Percentiles rank a stretch among this genome's conserved stretches.
These are phyloP conservation scores for Cryptococcus sp. DNA, from an alignment of 1,284 basidiomycete genomes.

Conservation along the genomic window DNA sequence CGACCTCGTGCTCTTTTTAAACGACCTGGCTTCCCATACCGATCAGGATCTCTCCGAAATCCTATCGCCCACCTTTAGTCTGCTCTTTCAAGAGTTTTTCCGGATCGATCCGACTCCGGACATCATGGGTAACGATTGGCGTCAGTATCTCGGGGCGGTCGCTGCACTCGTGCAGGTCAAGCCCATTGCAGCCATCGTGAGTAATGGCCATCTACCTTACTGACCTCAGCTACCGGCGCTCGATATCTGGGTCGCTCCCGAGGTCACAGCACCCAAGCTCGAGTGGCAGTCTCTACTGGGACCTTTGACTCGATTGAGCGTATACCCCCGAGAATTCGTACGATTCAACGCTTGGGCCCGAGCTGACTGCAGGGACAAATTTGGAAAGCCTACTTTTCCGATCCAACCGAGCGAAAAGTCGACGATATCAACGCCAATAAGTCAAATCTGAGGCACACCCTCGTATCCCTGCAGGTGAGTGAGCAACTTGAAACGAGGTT, in stretches of 20 bases:
- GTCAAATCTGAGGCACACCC: conserved; percentile 70
- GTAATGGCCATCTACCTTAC: conserved; percentile 51
- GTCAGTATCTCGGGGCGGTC: conserved; percentile 75
- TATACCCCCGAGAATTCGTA: conserved; percentile 84
- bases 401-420: conserved; percentile 66
- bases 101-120: conserved; percentile 39
- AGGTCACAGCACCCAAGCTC: conserved; percentile 41
- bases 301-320: conserved; percentile 70
- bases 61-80: conserved; percentile 46
- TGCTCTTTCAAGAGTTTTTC: conserved; percentile 48
- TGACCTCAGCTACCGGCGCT: conserved; percentile 41
- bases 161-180: conserved; percentile 53
- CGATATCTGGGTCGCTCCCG: conserved; percentile 41
- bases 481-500: background rate
- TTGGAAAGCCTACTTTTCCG: conserved; percentile 72
- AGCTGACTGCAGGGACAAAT: conserved; percentile 61
- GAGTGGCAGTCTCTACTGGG: conserved; percentile 68
- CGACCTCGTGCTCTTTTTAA: conserved; percentile 48
- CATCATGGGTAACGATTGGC: conserved; percentile 58
- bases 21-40: conserved; percentile 49
- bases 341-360: conserved; percentile 37
- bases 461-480: conserved; percentile 70
- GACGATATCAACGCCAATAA: conserved; percentile 78
- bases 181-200: conserved; percentile 42
- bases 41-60: conserved; percentile 47